Conservation (phyloP, 2,329 filamentous ascomycete genomes). For the Epicoccum sorghinum region DNA sequence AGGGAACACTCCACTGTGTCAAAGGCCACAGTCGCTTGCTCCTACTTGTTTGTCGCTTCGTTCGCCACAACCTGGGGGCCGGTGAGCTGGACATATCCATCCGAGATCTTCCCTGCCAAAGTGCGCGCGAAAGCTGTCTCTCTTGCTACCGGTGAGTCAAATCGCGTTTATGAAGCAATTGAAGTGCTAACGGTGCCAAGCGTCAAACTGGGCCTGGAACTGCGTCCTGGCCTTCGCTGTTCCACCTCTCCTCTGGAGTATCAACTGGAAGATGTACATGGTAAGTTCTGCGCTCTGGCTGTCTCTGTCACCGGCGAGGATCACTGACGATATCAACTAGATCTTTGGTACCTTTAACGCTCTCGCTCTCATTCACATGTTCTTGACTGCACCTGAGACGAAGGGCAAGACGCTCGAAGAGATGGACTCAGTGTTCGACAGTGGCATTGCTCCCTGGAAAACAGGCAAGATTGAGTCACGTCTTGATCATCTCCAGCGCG, state of each 20-base stretch:
- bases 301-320: neutral
- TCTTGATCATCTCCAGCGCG: slow-evolving; percentile 42
- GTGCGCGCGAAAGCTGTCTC: slow-evolving; percentile 51
- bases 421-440: slow-evolving; percentile 50
- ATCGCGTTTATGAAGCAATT: too few relatives aligned
- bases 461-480: slow-evolving; percentile 34
- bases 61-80: slow-evolving; percentile 52
- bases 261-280: slow-evolving; percentile 54
- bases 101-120: slow-evolving; percentile 49
- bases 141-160: slow-evolving; percentile 34
- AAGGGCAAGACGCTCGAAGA: slow-evolving; percentile 51
- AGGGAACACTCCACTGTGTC: slow-evolving; percentile 59
- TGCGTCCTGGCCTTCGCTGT: slow-evolving; percentile 50
- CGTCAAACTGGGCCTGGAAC: slow-evolving; percentile 50
- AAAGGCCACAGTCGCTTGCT: slow-evolving; percentile 58
- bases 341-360: slow-evolving; percentile 49
- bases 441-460: slow-evolving; percentile 46
- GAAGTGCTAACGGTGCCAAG: slow-evolving; percentile 6
- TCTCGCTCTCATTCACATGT: slow-evolving; percentile 48
- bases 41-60: slow-evolving; percentile 53
- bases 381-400: slow-evolving; percentile 49
- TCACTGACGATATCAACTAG: neutral
- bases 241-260: slow-evolving; percentile 48
- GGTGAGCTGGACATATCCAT: slow-evolving; percentile 45
- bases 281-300: neutral